A percentile compares a stretch with the other conserved stretches of the same genome.
Conservation (phyloP, 768 basidiomycete genomes). For the Leccinum arenicola region DNA sequence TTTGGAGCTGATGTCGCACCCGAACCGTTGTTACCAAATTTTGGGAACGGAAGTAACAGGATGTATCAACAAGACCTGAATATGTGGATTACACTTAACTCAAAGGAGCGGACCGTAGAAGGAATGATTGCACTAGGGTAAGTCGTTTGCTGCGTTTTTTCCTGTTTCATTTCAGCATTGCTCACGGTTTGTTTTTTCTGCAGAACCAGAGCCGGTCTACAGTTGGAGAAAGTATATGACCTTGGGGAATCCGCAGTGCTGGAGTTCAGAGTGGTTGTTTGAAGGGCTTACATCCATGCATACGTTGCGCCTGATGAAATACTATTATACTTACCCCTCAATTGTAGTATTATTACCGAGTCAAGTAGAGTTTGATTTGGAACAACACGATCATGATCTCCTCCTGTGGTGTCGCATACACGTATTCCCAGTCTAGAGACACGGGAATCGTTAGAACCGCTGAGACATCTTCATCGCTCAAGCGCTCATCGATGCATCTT, state of each 20-base stretch:
- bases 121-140: slow-evolving; percentile 38
- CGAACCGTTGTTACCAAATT: slow-evolving; percentile 46
- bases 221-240: slow-evolving; percentile 20
- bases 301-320: background rate
- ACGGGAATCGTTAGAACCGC: too few species aligned
- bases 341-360: background rate
- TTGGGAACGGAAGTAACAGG: slow-evolving; percentile 39
- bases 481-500: too few species aligned
- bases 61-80: slow-evolving; percentile 44
- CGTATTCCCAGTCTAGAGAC: too few species aligned
- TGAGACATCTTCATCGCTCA: too few species aligned
- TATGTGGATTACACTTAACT: slow-evolving; percentile 43
- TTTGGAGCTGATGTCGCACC: slow-evolving; percentile 33
- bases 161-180: background rate
- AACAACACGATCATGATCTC: background rate
- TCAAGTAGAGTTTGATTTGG: background rate
- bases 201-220: slow-evolving; percentile 19
- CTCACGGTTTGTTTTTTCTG: background rate
- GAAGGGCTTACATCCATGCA: background rate
- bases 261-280: slow-evolving; percentile 9
- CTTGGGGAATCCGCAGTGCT: background rate
- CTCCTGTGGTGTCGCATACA: background rate
- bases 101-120: slow-evolving; percentile 41
- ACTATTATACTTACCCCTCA: background rate
- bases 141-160: background rate